These are phyloP conservation scores for Boletus sensibilis DNA, from an alignment of 768 basidiomycete species.

Conservation along the genomic window DNA sequence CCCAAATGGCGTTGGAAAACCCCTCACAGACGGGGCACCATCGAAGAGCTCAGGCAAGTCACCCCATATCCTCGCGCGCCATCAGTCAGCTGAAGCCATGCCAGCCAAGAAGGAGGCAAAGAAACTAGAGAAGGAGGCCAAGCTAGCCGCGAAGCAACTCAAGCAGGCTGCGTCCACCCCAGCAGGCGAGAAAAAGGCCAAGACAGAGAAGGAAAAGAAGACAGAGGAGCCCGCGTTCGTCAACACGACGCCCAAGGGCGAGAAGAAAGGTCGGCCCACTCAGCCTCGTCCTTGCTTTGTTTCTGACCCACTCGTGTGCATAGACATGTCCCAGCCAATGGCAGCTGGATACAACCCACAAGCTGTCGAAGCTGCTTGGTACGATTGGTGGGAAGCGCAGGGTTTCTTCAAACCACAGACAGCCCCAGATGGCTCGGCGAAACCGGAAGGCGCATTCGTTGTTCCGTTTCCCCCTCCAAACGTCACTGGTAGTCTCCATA, in stretches of 20 bases:
- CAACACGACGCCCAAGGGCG: slow-evolving; percentile 83
- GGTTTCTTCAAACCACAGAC: slow-evolving; percentile 86
- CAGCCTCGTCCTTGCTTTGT: neutral
- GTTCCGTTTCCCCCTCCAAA: slow-evolving; percentile 94
- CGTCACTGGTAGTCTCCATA: slow-evolving; percentile 93
- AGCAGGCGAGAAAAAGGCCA: slow-evolving; percentile 64
- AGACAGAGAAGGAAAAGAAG: slow-evolving; percentile 72
- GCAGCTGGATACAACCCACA: slow-evolving; percentile 92
- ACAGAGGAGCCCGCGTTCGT: slow-evolving; percentile 75
- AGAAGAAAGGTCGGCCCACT: slow-evolving; percentile 79
- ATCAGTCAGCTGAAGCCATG: neutral
- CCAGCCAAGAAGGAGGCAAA: slow-evolving; percentile 87
- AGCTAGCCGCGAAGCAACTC: slow-evolving; percentile 63
- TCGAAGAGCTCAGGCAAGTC: slow-evolving; percentile 44
- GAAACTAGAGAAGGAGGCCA: slow-evolving; percentile 74
- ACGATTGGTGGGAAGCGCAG: slow-evolving; percentile 93
- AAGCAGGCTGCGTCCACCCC: slow-evolving; percentile 40
- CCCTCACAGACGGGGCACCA: slow-evolving; percentile 10
- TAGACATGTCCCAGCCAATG: slow-evolving; percentile 88
- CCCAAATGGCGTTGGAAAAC: neutral
- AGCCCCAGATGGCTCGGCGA: slow-evolving; percentile 53
- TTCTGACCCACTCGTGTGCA: neutral
- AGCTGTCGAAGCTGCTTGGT: slow-evolving; percentile 94
- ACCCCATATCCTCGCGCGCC: neutral
- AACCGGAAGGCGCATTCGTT: slow-evolving; percentile 72